A percentile compares a stretch with the other conserved stretches of the same genome.
Conservation (phyloP, 108 stramenopile species). For the Heterococcus sp. region DNA sequence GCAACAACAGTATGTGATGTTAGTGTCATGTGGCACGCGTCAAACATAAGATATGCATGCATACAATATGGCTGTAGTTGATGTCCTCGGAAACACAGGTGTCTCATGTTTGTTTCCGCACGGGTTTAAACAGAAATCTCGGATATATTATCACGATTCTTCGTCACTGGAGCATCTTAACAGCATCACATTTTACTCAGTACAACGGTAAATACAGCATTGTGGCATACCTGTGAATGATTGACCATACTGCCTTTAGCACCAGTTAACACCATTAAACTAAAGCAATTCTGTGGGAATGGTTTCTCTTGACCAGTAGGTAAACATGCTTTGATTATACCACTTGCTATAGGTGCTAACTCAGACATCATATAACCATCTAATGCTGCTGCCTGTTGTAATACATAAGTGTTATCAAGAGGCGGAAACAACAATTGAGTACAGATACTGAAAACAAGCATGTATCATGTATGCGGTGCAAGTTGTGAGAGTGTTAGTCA, state of each 20-base stretch:
- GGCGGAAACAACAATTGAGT: neutral
- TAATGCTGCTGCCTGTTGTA: neutral
- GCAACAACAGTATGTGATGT: too few species aligned
- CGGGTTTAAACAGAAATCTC: too few species aligned
- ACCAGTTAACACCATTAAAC: conserved; percentile 95
- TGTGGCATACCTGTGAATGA: conserved; percentile 77
- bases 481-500: neutral
- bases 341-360: neutral
- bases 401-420: neutral
- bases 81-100: too few species aligned
- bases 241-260: conserved; percentile 98
- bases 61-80: too few species aligned
- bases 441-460: neutral
- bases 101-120: too few species aligned
- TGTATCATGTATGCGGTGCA: neutral
- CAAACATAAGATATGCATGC: too few species aligned
- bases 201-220: too few species aligned
- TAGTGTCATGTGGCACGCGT: too few species aligned
- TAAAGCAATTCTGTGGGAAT: conserved; percentile 93
- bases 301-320: conserved; percentile 91
- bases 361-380: neutral
- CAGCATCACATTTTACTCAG: too few species aligned
- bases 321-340: conserved; percentile 90
- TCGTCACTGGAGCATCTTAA: too few species aligned
- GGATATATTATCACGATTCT: too few species aligned